Base-by-base conservation (phyloP, 768 basidiomycete genomes). In the Jaapia argillacea region DNA sequence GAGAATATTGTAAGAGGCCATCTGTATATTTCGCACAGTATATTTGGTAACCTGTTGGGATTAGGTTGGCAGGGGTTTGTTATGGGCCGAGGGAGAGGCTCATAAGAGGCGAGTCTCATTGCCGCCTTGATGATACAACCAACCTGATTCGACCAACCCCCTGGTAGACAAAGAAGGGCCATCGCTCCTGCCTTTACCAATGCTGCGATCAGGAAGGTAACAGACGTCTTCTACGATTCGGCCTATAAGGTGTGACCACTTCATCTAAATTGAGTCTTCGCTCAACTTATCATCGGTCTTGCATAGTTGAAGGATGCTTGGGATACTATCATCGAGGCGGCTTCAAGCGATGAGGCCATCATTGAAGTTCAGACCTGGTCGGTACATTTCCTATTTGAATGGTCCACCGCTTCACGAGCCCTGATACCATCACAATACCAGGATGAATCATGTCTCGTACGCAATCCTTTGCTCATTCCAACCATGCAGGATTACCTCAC, bases 121-220 rank as follows among this genome's bases (percentile, higher is more conserved):
- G n/a, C n/a, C n/a, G n/a, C n/a, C 36, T 67, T 67, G 64, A 70
- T 22, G 10, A 14, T 25, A 23, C 14, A 16, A 4, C n/a, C 6
- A 24, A 6, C 6, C 6, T 20, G 10, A 22, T 12, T 7, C 13
- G 14, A 10, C 5, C n/a, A 18, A 13, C 28, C 40, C 16, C 58
- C 16, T 16, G 4, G 14, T 27, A 71, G 73, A 41, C 74, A 75
- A 48, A 62, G 75, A 24, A 74, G 71, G 46, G 65, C 70, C 0
- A 52, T 75, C 6, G 66, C 70, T 1, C 71, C 74, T 2, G 72
- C 72, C 0, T 77, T 77, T 53, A 74, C 67, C 52, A 73, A 69
- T 48, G 63, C 70, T 1, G 68, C 71, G 1, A 70, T 77, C 36
- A 66, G 72, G 14, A 63, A 56, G 23, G 52, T 75, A 5, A 69